phyloP scores from a whole-genome alignment of 2,329 filamentous ascomycete genomes.

The Beauveria rudraprayagi region DNA sequence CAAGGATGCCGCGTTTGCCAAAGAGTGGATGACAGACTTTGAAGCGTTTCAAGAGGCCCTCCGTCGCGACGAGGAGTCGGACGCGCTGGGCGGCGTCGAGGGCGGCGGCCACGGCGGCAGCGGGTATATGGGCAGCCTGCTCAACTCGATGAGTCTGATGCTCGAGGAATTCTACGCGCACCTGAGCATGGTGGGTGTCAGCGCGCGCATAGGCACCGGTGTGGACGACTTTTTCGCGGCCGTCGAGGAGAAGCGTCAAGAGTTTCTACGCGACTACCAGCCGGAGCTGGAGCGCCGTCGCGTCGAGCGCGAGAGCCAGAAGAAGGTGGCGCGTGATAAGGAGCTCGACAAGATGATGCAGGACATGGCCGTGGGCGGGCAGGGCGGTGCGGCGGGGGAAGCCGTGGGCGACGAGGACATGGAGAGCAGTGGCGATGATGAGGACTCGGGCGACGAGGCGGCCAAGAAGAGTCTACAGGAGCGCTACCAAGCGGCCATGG shows the following conservation, averaged over 20 bases:
- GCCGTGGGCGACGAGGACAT: slow-evolving; percentile 42
- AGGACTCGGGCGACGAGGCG: slow-evolving; percentile 50
- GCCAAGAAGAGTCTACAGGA: slow-evolving; percentile 61
- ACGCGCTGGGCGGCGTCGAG: slow-evolving; percentile 67
- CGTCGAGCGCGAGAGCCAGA: slow-evolving; percentile 67
- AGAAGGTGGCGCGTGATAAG: slow-evolving; percentile 62
- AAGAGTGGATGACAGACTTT: slow-evolving; percentile 99
- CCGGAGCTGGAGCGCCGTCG: slow-evolving; percentile 79
- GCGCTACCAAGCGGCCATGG: slow-evolving; percentile 69
- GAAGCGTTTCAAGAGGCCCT: slow-evolving; percentile 89
- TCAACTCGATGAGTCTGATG: slow-evolving; percentile 98
- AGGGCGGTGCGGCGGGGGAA: slow-evolving; percentile 32
- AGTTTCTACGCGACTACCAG: slow-evolving; percentile 85
- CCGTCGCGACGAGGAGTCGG: slow-evolving; percentile 67
- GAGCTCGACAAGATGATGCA: slow-evolving; percentile 92
- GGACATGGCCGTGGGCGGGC: slow-evolving; percentile 59
- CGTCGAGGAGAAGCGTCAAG: slow-evolving; percentile 75
- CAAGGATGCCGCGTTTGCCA: slow-evolving; percentile 81
- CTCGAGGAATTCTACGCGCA: slow-evolving; percentile 97
- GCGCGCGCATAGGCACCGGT: slow-evolving; percentile 83
- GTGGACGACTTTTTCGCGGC: slow-evolving; percentile 91
- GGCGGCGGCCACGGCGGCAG: slow-evolving; percentile 63
- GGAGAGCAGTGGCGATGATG: slow-evolving; percentile 51
- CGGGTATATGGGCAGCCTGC: slow-evolving; percentile 90
- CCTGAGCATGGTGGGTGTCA: slow-evolving; percentile 86